Evolutionary conservation across 352 stramenopile species (phyloP).

Genomic region (Poterioochromonas sp.): DNA sequence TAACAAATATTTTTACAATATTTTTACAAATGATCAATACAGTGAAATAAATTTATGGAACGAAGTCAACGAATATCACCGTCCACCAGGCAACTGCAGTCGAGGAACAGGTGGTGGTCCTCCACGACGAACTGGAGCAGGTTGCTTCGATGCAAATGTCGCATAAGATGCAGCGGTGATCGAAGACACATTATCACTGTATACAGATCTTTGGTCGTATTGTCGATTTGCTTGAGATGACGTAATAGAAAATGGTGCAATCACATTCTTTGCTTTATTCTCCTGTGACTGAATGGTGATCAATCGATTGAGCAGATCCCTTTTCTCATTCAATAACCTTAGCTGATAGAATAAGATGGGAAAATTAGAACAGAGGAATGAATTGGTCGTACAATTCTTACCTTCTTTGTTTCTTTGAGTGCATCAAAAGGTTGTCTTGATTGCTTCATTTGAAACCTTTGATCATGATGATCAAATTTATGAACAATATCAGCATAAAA

Average conservation of each 20-base stretch:
- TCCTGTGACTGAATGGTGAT: background rate
- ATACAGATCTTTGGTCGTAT: background rate
- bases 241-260: too few relatives aligned
- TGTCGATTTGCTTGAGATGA: background rate
- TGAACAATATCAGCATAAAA: background rate
- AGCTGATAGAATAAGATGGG: background rate
- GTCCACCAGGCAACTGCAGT: background rate
- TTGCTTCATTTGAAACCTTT: background rate
- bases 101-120: background rate
- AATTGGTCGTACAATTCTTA: background rate
- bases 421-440: background rate
- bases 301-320: background rate
- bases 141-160: background rate
- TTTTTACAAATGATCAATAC: background rate
- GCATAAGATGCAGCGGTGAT: background rate
- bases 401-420: background rate
- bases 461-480: background rate
- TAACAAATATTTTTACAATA: background rate
- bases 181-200: background rate
- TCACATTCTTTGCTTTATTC: background rate
- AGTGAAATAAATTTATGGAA: constrained; percentile 4
- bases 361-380: background rate
- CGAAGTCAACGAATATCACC: background rate
- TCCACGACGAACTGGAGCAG: background rate
- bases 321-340: background rate